These are phyloP conservation scores for Globisporangium sylvaticum DNA, from an alignment of 352 stramenopile species.

Conservation along the genomic window DNA sequence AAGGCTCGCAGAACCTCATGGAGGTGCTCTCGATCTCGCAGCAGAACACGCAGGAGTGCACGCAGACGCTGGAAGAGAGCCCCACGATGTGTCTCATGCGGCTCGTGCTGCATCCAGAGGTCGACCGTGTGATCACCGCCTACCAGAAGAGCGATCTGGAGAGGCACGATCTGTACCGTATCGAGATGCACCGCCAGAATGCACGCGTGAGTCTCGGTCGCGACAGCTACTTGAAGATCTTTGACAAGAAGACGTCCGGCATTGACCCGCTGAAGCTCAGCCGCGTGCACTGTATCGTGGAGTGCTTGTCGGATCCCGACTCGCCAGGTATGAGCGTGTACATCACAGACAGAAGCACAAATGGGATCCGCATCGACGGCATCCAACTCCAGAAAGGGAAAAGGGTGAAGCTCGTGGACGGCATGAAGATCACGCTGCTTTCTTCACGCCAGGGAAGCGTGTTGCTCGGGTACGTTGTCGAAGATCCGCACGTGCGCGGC, in stretches of 20 bases:
- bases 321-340: constrained; percentile 44
- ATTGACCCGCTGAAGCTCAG: constrained; percentile 68
- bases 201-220: constrained; percentile 44
- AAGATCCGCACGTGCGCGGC: constrained; percentile 64
- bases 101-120: constrained; percentile 61
- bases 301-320: constrained; percentile 39
- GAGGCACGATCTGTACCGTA: constrained; percentile 45
- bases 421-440: constrained; percentile 73
- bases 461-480: constrained; percentile 63
- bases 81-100: constrained; percentile 51
- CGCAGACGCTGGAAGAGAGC: constrained; percentile 64
- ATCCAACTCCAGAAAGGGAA: constrained; percentile 42
- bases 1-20: constrained; percentile 60
- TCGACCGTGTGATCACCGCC: constrained; percentile 51
- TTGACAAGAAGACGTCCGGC: constrained; percentile 48
- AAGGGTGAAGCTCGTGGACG: constrained; percentile 45
- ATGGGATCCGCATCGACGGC: constrained; percentile 69
- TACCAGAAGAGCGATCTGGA: constrained; percentile 55
- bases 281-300: constrained; percentile 54
- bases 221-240: constrained; percentile 50
- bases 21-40: constrained; percentile 71
- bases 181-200: constrained; percentile 55
- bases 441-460: constrained; percentile 55
- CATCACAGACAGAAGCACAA: constrained; percentile 69
- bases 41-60: constrained; percentile 73